Percentiles rank a stretch among this genome's conserved stretches.
Evolutionary conservation across 73 alveolate species (phyloP).

Genomic region (Durusdinium trenchii): DNA sequence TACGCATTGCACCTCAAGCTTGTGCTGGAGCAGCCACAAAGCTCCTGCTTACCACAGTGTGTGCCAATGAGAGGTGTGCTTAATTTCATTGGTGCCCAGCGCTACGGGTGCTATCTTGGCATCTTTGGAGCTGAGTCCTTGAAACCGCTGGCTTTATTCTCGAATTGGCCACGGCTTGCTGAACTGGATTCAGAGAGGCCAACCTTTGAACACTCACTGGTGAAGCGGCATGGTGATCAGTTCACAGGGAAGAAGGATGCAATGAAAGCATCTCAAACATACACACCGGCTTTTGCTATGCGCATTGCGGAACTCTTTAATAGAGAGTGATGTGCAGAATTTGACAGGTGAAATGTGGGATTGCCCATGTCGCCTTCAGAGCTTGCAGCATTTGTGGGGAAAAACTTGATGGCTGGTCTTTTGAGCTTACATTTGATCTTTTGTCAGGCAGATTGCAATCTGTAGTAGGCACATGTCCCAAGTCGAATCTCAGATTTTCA

Average conservation of each 20-base stretch:
- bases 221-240: neutral
- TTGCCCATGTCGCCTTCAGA: too few relatives aligned
- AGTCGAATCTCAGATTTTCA: too few relatives aligned
- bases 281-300: neutral
- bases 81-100: neutral
- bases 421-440: too few relatives aligned
- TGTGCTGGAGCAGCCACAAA: constrained; percentile 33
- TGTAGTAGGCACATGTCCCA: too few relatives aligned
- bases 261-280: neutral
- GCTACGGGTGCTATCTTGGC: neutral
- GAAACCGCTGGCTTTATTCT: neutral
- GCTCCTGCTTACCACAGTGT: neutral
- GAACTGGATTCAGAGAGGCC: neutral
- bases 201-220: neutral
- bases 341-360: too few relatives aligned
- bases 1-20: neutral
- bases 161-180: neutral
- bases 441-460: too few relatives aligned
- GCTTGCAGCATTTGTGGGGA: too few relatives aligned
- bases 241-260: neutral
- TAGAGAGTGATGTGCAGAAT: too few relatives aligned
- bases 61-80: neutral
- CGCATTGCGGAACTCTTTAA: neutral
- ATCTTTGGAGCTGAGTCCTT: neutral
- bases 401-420: too few relatives aligned